Evolutionary conservation across 805 yeast species (phyloP), one percentile per base, ranked within the genome.

Genomic region (Candida xyloterini): DNA sequence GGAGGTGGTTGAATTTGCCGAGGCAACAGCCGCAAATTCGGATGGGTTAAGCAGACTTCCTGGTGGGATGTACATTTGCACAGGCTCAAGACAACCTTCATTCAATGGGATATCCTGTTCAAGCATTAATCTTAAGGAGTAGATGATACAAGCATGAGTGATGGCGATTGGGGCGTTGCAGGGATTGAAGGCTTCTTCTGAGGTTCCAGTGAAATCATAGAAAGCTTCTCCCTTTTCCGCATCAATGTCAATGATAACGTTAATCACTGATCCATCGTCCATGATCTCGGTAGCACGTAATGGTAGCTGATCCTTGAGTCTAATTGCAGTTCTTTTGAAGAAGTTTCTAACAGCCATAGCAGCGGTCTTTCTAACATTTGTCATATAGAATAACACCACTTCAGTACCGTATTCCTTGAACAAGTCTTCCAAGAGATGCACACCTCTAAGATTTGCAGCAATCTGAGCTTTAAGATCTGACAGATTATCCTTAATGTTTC

Each of bases 1-100:
- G 2, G 95, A 81, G 1, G 96, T 88, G 62, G 85, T 81, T 10
- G 76, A 78, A 48, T 75, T 76, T 27, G 78, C 79, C 34, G 62
- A 57, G 5, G 48, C 48, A 14, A 53, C 57, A 8, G 57, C 78
- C 31, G 76, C 74, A 20, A 69, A 73, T 7, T 76, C 78, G 23
- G 63, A 55, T 35, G 68, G 68, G 40, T 61, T 62, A 34, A 63
- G 48, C 31, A 63, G 40, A 9, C 61, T 55, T 33, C 60, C 60
- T 25, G 57, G 59, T 11, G 67, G 66, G 28, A 62, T 58, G 32
- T 53, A 50, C 14, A 46, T 44, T 15, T 32, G 32, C 18, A 50
- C 46, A 15, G 66, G 65, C 10, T 56, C 59, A 53, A 51, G 67
- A 70, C 25, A 76, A 7, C 81, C 80, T 48, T 73, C 74, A 50